Base-by-base conservation (phyloP, 345 rosid genomes). In the Cardiospermum halicacabum region DNA sequence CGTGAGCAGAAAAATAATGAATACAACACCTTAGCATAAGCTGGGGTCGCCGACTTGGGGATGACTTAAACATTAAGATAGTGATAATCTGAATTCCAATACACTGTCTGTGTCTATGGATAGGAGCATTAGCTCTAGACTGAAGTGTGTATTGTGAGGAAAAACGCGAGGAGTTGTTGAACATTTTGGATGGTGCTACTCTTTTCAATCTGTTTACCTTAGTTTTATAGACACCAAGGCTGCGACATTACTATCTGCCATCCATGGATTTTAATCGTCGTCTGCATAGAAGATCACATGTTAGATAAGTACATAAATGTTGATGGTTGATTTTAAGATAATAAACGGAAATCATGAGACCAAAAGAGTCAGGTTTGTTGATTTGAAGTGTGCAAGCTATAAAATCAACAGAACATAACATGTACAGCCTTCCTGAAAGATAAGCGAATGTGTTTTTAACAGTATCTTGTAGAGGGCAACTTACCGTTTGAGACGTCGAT, bases 401-500 rank as follows among this genome's bases (percentile, higher is more conserved):
- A 3, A 2, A 43, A 43, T 21, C 8, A 18, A 15, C 21, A n/a
- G 19, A 16, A 43, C 15, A 9, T 15, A 43, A 16, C 13, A 39
- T 11, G 15, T 39, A 39, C 13, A 0, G 10, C 12, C 15, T 11
- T 43, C 49, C 19, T 15, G 19, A n/a, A 43, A 43, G n/a, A 43
- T 15, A 43, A 43, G 19, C 21, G 18, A 16, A 43, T 18, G 18
- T 16, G 21, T n/a, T 2, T 13, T 43, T 43, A 43, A 43, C 19
- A 4, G n/a, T 9, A 3, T 16, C 48, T 43, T 3, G 19, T 7
- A 43, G 48, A 43, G n/a, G n/a, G 19, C 18, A 34, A 15, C 75
- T 69, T 54, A 75, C 83, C 70, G 0, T 67, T 67, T 39, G 77
- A 50, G 27, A 64, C 70, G 69, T 81, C 82, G 1, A 78, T 67